These are phyloP conservation scores for Globisporangium parvum DNA, from an alignment of 352 stramenopile species.

Conservation along the genomic window DNA sequence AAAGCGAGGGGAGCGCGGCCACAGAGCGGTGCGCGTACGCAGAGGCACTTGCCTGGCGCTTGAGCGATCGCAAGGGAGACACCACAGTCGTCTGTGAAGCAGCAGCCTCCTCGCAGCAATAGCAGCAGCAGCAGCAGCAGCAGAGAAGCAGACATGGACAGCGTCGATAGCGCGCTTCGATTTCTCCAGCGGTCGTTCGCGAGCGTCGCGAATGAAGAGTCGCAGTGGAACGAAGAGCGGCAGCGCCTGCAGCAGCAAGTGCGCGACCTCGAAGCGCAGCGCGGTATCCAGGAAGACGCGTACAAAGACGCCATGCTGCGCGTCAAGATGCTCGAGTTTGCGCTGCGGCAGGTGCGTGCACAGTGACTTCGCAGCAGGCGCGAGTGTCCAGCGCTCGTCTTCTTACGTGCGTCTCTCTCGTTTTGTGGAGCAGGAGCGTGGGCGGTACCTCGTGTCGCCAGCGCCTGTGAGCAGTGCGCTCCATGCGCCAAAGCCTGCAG, in stretches of 20 bases:
- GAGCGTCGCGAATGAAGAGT: conserved; percentile 70
- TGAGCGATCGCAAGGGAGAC: too few relatives aligned
- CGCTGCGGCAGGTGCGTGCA: conserved; percentile 49
- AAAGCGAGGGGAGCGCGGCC: too few relatives aligned
- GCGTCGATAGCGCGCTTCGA: conserved; percentile 77
- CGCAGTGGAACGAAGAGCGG: conserved; percentile 72
- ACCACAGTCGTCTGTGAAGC: too few relatives aligned
- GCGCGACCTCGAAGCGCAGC: conserved; percentile 72
- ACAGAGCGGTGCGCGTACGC: too few relatives aligned
- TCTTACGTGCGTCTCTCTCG: not conserved
- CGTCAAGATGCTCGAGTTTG: conserved; percentile 88
- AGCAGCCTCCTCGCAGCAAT: too few relatives aligned
- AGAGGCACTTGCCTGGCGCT: too few relatives aligned
- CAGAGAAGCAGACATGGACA: conserved; percentile 50
- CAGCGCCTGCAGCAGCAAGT: conserved; percentile 68
- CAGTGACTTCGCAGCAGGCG: not conserved
- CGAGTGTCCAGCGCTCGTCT: not conserved
- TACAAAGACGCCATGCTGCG: conserved; percentile 83
- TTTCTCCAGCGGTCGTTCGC: conserved; percentile 83
- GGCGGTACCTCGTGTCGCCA: conserved; percentile 71
- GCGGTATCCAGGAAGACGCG: conserved; percentile 67
- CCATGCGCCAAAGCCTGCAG: conserved; percentile 23
- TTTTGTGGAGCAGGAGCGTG: conserved; percentile 35
- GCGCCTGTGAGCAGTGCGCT: conserved; percentile 50
- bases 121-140: too few relatives aligned